A percentile compares a stretch with the other conserved stretches of the same genome.
Conservation (phyloP, 163 green algal genomes). For the Picocystis sp. region DNA sequence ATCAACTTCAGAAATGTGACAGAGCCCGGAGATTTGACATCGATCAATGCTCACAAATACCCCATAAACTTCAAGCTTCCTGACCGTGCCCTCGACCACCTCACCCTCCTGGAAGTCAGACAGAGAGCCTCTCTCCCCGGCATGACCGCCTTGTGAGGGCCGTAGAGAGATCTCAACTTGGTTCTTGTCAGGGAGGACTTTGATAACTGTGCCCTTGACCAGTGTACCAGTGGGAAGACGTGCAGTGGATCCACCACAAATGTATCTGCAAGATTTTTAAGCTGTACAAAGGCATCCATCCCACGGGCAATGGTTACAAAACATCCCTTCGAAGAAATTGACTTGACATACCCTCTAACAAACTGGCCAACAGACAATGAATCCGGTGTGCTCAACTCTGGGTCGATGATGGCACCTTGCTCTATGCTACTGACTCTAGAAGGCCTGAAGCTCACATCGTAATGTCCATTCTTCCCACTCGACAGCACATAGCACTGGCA, state of each 20-base stretch:
- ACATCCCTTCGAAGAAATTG: slow-evolving; percentile 15
- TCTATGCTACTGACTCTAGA: no score
- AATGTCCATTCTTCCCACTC: no score
- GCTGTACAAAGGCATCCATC: slow-evolving; percentile 46
- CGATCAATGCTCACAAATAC: slow-evolving; percentile 60
- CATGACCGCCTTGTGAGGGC: slow-evolving; percentile 9
- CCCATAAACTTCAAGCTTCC: slow-evolving; percentile 52
- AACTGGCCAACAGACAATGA: neutral
- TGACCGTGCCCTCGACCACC: slow-evolving; percentile 46
- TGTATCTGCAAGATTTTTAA: slow-evolving; percentile 56
- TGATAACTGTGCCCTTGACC: slow-evolving; percentile 26
- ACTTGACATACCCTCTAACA: slow-evolving; percentile 24
- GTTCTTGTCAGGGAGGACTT: slow-evolving; percentile 3
- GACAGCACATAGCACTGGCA: slow-evolving; percentile 14
- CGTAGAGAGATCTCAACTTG: slow-evolving; percentile 45
- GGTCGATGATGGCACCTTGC: neutral
- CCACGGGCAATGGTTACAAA: slow-evolving; percentile 19
- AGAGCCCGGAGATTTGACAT: slow-evolving; percentile 33
- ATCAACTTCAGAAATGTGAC: slow-evolving; percentile 57
- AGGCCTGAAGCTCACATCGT: no score
- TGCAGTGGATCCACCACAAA: slow-evolving; percentile 60
- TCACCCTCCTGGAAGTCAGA: slow-evolving; percentile 39
- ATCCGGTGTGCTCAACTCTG: neutral
- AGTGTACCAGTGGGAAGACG: slow-evolving; percentile 55
- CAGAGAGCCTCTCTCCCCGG: slow-evolving; percentile 16